A percentile compares a stretch with the other conserved stretches of the same genome.
Conservation (phyloP, 2,329 filamentous ascomycete genomes). For the Metarhizium album region DNA sequence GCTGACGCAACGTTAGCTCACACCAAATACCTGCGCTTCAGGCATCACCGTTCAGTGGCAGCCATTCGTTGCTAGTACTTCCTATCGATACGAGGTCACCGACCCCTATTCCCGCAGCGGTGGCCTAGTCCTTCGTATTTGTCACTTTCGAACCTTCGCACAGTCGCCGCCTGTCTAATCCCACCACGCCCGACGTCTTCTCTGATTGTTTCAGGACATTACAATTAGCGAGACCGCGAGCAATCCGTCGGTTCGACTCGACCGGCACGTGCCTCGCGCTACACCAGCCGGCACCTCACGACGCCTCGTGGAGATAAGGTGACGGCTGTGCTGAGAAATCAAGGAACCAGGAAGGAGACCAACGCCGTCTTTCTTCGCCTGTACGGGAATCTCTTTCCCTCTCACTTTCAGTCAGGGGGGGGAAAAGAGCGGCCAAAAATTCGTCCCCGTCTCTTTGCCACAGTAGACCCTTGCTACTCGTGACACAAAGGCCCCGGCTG, state of each 20-base stretch:
- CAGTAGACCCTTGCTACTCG: conserved; percentile 3
- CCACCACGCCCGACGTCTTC: not conserved
- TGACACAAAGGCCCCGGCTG: conserved; percentile 8
- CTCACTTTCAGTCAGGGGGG: not conserved
- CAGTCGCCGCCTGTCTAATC: conserved; percentile 1
- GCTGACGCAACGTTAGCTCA: not conserved
- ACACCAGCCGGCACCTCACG: not conserved
- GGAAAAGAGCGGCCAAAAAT: not conserved
- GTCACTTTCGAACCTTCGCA: not conserved
- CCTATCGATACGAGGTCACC: not conserved
- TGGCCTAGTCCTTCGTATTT: conserved; percentile 1
- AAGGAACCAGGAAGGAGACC: not conserved
- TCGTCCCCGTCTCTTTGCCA: not conserved
- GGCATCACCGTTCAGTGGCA: not conserved
- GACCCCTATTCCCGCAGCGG: not conserved
- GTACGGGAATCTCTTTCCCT: not conserved
- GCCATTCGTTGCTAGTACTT: not conserved
- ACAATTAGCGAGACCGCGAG: not conserved
- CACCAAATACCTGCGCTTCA: not conserved
- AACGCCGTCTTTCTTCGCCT: not conserved
- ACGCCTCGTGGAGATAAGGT: not conserved
- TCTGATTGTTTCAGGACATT: not conserved
- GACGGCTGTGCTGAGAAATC: not conserved
- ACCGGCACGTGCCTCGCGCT: not conserved
- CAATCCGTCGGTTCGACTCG: not conserved